Evolutionary conservation across 441 rosid genomes (phyloP).

Genomic region (Geranium incanum): DNA sequence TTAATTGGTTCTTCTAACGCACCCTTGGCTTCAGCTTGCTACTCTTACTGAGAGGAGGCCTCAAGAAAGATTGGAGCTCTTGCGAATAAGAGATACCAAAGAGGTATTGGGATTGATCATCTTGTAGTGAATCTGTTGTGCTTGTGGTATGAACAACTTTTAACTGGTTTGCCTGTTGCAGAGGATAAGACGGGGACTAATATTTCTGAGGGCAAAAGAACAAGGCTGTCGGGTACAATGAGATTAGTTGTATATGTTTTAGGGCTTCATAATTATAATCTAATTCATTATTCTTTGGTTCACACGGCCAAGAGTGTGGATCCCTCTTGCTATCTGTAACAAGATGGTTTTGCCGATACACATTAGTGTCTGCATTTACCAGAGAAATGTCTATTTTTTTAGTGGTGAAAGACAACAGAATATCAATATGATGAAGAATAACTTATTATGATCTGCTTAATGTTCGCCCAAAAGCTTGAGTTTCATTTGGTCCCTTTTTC

Average conservation of each 20-base stretch:
- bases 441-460: too few relatives aligned
- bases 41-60: conserved; percentile 71
- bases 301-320: conserved; percentile 13
- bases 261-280: neutral
- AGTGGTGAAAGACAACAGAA: too few relatives aligned
- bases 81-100: conserved; percentile 61
- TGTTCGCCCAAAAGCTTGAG: too few relatives aligned
- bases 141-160: neutral
- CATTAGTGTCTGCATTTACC: neutral
- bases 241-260: conserved; percentile 12
- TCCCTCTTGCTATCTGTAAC: neutral
- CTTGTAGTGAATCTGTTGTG: neutral
- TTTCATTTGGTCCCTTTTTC: too few relatives aligned
- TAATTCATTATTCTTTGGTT: conserved; percentile 32
- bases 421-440: too few relatives aligned
- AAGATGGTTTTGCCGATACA: neutral
- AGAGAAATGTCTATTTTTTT: too few relatives aligned
- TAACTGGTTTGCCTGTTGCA: conserved; percentile 22
- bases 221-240: conserved; percentile 60
- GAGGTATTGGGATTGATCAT: conserved; percentile 45
- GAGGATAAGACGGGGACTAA: conserved; percentile 70
- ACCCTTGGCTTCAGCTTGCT: conserved; percentile 51
- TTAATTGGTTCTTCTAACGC: conserved; percentile 6
- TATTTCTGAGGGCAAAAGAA: conserved; percentile 53
- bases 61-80: conserved; percentile 69